Evolutionary conservation across 2,329 filamentous ascomycete species (phyloP).

Genomic region (Bisporella sp.): DNA sequence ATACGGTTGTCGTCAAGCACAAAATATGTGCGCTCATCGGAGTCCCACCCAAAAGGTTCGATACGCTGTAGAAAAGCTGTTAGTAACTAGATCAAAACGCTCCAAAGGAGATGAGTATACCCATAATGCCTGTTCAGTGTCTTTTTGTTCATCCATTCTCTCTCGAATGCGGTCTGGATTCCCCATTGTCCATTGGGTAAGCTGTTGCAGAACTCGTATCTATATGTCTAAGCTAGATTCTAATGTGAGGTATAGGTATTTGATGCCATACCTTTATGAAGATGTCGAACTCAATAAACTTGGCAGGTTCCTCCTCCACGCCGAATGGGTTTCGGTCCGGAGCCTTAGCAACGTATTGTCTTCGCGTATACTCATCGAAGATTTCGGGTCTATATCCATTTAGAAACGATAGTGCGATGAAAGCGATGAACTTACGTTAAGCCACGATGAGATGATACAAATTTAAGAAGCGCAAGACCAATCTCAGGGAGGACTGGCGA

Average conservation of each 20-base stretch:
- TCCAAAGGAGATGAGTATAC: conserved; percentile 37
- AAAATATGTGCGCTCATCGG: conserved; percentile 78
- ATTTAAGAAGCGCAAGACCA: conserved; percentile 82
- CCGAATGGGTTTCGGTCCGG: conserved; percentile 81
- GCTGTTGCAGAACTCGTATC: conserved; percentile 75
- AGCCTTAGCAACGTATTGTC: conserved; percentile 79
- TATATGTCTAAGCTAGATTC: conserved; percentile 40
- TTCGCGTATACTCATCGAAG: conserved; percentile 88
- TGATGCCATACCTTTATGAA: conserved; percentile 59
- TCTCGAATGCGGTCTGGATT: conserved; percentile 83
- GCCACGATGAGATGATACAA: conserved; percentile 87
- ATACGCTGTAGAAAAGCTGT: conserved; percentile 48
- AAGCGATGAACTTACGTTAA: conserved; percentile 60
- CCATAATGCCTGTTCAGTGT: conserved; percentile 77
- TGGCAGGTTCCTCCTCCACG: conserved; percentile 60
- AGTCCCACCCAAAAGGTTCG: conserved; percentile 83
- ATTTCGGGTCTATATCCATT: conserved; percentile 60
- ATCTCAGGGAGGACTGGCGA: conserved; percentile 74
- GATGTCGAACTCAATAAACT: conserved; percentile 75
- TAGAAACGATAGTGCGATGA: conserved; percentile 6
- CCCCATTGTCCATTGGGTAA: conserved; percentile 83
- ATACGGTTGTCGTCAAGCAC: conserved; percentile 91
- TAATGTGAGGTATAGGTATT: conserved; percentile 19
- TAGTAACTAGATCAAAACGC: conserved; percentile 5
- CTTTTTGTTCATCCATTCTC: conserved; percentile 75